Percentiles rank a stretch among this genome's conserved stretches.
These are phyloP conservation scores for Hemisphaericaspora subhashii DNA, from an alignment of 1,139 yeast genomes.

Conservation along the genomic window DNA sequence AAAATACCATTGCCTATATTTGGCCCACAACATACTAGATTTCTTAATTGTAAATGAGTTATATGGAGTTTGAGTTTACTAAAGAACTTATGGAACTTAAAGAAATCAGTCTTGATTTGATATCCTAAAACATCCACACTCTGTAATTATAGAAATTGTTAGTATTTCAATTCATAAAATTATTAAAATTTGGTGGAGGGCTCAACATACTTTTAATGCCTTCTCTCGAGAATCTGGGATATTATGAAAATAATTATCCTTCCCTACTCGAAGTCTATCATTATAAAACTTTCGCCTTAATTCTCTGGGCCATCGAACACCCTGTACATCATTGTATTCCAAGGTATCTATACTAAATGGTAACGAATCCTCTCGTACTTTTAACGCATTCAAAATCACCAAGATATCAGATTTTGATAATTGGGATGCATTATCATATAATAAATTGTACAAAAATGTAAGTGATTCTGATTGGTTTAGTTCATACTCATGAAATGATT, in stretches of 20 bases:
- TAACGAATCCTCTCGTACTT: conserved; percentile 34
- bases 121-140: conserved; percentile 20
- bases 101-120: conserved; percentile 29
- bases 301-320: conserved; percentile 37
- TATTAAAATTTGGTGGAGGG: too few species aligned
- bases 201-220: conserved; percentile 34
- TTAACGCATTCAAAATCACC: conserved; percentile 34
- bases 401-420: conserved; percentile 40
- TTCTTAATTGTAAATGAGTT: conserved; percentile 59
- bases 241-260: conserved; percentile 40
- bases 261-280: conserved; percentile 39
- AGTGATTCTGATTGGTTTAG: conserved; percentile 42
- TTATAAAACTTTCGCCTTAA: conserved; percentile 31
- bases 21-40: conserved; percentile 47
- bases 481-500: conserved; percentile 34
- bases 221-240: conserved; percentile 33
- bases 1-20: conserved; percentile 36
- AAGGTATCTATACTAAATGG: conserved; percentile 26
- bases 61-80: conserved; percentile 48
- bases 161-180: neutral
- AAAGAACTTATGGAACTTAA: conserved; percentile 42
- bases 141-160: conserved; percentile 18
- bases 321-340: conserved; percentile 30
- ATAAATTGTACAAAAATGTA: conserved; percentile 39
- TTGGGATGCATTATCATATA: conserved; percentile 38